A percentile compares a stretch with the other conserved stretches of the same genome.
These are phyloP conservation scores for Omphalotus guepiniiformis DNA, from an alignment of 768 basidiomycete genomes.

Conservation along the genomic window DNA sequence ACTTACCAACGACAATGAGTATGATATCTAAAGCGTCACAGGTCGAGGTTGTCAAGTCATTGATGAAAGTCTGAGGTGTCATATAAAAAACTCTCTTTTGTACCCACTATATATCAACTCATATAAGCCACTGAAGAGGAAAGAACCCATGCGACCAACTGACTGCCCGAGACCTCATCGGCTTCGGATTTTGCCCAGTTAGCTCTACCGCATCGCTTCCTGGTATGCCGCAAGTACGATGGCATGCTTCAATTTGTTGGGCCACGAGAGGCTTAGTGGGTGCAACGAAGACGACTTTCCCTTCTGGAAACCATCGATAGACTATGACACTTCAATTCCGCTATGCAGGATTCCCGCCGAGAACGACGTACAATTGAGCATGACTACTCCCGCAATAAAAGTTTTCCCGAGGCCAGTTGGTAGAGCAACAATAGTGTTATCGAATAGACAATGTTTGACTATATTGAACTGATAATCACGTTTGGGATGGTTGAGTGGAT, in stretches of 20 bases:
- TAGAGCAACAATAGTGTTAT: slow-evolving; percentile 90
- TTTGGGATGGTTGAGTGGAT: slow-evolving; percentile 81
- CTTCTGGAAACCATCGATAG: slow-evolving; percentile 90
- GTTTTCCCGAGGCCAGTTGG: slow-evolving; percentile 98
- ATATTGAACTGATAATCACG: slow-evolving; percentile 97
- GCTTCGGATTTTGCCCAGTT: slow-evolving; percentile 65
- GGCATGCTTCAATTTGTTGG: slow-evolving; percentile 93
- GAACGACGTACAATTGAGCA: slow-evolving; percentile 75
- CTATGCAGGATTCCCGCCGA: neutral
- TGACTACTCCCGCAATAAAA: slow-evolving; percentile 94
- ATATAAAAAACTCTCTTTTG: slow-evolving; percentile 89
- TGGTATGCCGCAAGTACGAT: slow-evolving; percentile 90
- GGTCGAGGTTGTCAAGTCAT: slow-evolving; percentile 70
- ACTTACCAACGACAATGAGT: slow-evolving; percentile 80
- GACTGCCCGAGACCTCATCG: slow-evolving; percentile 57
- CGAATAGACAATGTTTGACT: slow-evolving; percentile 76
- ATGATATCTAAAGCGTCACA: slow-evolving; percentile 81
- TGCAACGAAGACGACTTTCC: slow-evolving; percentile 92
- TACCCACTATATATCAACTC: slow-evolving; percentile 54
- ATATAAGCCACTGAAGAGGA: slow-evolving; percentile 9
- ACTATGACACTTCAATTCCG: slow-evolving; percentile 35
- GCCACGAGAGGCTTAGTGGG: slow-evolving; percentile 95
- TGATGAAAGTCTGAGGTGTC: slow-evolving; percentile 92
- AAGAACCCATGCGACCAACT: slow-evolving; percentile 20
- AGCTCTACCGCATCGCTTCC: slow-evolving; percentile 81